A percentile compares a stretch with the other conserved stretches of the same genome.
phyloP scores from a whole-genome alignment of 2,329 filamentous ascomycete species.

The Xylariaceae sp. region DNA sequence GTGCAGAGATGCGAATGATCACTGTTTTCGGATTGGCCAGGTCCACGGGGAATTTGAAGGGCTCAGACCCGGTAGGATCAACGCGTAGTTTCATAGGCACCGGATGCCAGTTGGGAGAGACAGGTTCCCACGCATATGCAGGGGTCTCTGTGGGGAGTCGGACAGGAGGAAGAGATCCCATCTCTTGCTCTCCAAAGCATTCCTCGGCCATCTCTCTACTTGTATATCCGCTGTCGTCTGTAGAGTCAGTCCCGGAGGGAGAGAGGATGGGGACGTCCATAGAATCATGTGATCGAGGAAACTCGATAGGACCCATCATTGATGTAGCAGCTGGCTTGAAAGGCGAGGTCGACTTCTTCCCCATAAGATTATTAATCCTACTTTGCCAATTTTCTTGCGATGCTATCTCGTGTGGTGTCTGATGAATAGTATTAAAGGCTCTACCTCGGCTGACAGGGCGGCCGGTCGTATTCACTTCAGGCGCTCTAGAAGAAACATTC shows the following conservation, averaged over 20 bases:
- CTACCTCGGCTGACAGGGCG: constrained; percentile 24
- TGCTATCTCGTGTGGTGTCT: constrained; percentile 28
- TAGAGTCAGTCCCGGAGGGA: constrained; percentile 27
- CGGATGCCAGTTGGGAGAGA: constrained; percentile 50
- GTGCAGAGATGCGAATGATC: constrained; percentile 39
- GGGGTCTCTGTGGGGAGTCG: constrained; percentile 62
- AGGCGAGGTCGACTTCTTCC: constrained; percentile 55
- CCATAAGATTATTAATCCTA: constrained; percentile 73
- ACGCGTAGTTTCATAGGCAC: constrained; percentile 50
- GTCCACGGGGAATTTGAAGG: constrained; percentile 38
- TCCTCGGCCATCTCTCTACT: constrained; percentile 72
- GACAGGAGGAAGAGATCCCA: constrained; percentile 70
- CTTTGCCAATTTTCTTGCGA: constrained; percentile 65
- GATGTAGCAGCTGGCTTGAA: constrained; percentile 60
- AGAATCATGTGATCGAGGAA: constrained; percentile 42
- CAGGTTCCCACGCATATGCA: constrained; percentile 60
- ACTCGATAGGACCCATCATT: constrained; percentile 63
- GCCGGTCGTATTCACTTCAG: constrained; percentile 10
- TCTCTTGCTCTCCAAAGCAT: constrained; percentile 77
- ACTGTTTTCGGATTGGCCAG: constrained; percentile 35
- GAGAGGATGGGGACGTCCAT: constrained; percentile 70
- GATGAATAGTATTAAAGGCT: constrained; percentile 22
- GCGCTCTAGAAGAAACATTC: constrained; percentile 14
- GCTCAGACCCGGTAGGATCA: constrained; percentile 43
- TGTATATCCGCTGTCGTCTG: constrained; percentile 43